These are phyloP conservation scores for Tephrocybe sp. DNA, from an alignment of 768 basidiomycete species.

Conservation along the genomic window DNA sequence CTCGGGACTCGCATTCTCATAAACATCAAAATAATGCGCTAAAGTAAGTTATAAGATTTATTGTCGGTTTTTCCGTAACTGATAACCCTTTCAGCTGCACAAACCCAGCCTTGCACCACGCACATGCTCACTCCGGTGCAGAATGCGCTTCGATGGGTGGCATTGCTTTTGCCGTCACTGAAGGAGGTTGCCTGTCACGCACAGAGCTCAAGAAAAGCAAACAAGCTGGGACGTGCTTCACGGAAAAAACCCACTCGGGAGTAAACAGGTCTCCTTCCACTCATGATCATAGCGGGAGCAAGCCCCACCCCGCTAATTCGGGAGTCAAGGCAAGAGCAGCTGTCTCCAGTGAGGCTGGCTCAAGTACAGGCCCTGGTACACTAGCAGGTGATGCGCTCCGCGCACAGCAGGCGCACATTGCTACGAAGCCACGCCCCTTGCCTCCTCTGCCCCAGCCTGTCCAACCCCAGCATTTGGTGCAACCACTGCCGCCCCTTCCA, in stretches of 20 bases:
- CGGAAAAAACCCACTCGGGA: background rate
- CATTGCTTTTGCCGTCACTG: constrained; percentile 1
- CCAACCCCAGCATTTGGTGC: no score
- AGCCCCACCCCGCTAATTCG: background rate
- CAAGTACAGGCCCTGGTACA: background rate
- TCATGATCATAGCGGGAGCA: background rate
- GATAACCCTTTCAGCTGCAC: background rate
- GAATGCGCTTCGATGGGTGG: background rate
- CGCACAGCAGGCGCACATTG: no score
- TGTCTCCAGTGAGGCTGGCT: background rate
- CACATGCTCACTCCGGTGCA: background rate
- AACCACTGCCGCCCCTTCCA: background rate
- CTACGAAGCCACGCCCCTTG: no score
- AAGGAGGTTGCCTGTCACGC: background rate
- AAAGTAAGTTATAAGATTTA: background rate
- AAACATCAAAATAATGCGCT: background rate
- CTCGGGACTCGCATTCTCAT: background rate
- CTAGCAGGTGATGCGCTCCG: no score
- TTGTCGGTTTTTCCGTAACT: background rate
- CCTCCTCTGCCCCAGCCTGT: no score
- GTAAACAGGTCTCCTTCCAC: background rate
- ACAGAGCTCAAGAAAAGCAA: background rate
- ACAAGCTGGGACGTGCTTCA: background rate
- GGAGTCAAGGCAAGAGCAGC: background rate
- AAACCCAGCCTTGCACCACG: background rate